phyloP scores from a whole-genome alignment of 192 early-diverging fungal species.

The Coemansia sp. region DNA sequence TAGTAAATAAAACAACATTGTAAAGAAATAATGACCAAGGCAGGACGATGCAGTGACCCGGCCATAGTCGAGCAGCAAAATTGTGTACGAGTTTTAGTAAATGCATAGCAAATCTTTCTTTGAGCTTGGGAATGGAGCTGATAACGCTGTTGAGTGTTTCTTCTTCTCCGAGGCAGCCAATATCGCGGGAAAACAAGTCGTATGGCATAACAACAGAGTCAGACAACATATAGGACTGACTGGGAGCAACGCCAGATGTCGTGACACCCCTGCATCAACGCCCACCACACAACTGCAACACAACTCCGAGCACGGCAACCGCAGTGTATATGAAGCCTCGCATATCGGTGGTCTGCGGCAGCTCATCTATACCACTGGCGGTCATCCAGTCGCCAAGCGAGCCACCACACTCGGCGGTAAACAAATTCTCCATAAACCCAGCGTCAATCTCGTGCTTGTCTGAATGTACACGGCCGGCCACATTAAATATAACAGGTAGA shows the following conservation, averaged over 20 bases:
- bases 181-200: conserved; percentile 4
- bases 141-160: conserved; percentile 19
- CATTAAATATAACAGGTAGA: conserved; percentile 77
- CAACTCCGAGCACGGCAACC: conserved; percentile 19
- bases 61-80: conserved; percentile 66
- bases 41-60: conserved; percentile 62
- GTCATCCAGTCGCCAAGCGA: conserved; percentile 73
- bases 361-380: conserved; percentile 59
- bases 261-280: conserved; percentile 41
- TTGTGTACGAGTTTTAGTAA: conserved; percentile 65
- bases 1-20: no score
- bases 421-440: conserved; percentile 57
- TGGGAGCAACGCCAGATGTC: conserved; percentile 33
- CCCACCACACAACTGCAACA: conserved; percentile 45
- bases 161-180: conserved; percentile 44
- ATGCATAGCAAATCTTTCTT: conserved; percentile 62
- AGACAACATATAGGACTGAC: no score
- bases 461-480: conserved; percentile 73
- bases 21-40: conserved; percentile 24
- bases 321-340: conserved; percentile 57
- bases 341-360: conserved; percentile 42
- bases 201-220: no score
- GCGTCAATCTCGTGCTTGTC: conserved; percentile 62
- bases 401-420: conserved; percentile 80
- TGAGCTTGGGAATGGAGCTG: conserved; percentile 64